Evolutionary conservation across 169 alveolate genomes (phyloP).

Genomic region (Sarcocystis neurona): DNA sequence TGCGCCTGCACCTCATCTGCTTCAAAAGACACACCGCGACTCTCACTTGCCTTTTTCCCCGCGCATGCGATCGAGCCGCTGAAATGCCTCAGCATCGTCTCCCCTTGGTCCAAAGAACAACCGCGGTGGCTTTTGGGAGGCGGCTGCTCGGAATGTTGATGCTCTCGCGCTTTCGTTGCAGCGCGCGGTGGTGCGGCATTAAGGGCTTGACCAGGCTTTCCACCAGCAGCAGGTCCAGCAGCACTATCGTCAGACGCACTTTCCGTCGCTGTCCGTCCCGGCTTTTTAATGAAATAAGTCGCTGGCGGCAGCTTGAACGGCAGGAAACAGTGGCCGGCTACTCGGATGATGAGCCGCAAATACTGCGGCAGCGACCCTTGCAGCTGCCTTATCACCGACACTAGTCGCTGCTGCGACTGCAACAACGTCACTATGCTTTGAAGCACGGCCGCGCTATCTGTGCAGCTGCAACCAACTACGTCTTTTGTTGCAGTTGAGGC

Average conservation of each 20-base stretch:
- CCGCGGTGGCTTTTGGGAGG: background rate
- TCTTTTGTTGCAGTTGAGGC: too few species aligned
- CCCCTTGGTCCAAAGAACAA: background rate
- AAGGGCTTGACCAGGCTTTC: too few species aligned
- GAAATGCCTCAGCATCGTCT: background rate
- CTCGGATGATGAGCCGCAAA: background rate
- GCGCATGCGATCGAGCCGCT: background rate
- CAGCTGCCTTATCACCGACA: background rate
- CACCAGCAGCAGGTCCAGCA: too few species aligned
- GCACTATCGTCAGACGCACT: background rate
- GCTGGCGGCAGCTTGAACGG: conserved; percentile 24
- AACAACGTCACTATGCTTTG: background rate
- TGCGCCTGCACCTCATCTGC: background rate
- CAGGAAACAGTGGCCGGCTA: background rate
- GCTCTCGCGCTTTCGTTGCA: too few species aligned
- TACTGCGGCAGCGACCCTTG: background rate
- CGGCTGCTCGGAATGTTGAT: background rate
- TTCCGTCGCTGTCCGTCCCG: background rate
- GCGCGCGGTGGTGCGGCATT: too few species aligned
- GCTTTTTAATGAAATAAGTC: background rate
- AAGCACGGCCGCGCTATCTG: background rate
- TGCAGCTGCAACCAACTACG: too few species aligned
- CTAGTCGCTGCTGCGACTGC: conserved; percentile 7
- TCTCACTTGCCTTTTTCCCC: background rate
- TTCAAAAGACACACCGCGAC: background rate